Percentiles rank a stretch among this genome's conserved stretches.
These are phyloP conservation scores for Candida michaelii DNA, from an alignment of 805 yeast genomes.

Conservation along the genomic window DNA sequence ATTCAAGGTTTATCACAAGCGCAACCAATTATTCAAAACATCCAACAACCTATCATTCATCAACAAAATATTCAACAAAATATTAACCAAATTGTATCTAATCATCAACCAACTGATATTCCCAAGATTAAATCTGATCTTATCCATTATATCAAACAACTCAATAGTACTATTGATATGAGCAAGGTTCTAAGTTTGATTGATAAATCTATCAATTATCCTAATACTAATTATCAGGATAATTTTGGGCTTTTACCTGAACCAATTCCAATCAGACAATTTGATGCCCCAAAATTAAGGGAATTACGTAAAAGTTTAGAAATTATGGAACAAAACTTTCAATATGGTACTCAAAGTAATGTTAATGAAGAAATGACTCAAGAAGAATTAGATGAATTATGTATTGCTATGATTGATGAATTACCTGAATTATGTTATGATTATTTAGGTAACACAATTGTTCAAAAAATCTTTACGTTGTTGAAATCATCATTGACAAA, in stretches of 20 bases:
- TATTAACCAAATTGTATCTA: background rate
- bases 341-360: conserved; percentile 3
- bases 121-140: conserved; percentile 23
- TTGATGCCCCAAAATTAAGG: conserved; percentile 84
- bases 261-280: conserved; percentile 63
- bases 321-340: conserved; percentile 24
- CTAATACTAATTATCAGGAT: conserved; percentile 49
- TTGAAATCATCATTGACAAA: conserved; percentile 66
- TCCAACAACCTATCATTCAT: too few species aligned
- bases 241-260: conserved; percentile 78
- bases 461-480: conserved; percentile 81
- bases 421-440: conserved; percentile 89
- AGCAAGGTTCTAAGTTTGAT: conserved; percentile 47
- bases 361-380: conserved; percentile 31
- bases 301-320: conserved; percentile 71
- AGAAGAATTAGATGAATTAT: conserved; percentile 74
- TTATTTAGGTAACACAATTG: conserved; percentile 92
- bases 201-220: conserved; percentile 28
- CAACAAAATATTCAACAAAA: too few species aligned
- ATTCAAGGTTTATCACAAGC: too few species aligned
- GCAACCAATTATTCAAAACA: conserved; percentile 11
- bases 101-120: conserved; percentile 20
- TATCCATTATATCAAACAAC: conserved; percentile 17
- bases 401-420: conserved; percentile 81
- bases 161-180: conserved; percentile 27